phyloP scores from a whole-genome alignment of 2,329 filamentous ascomycete species.

The Dichotomopilus funicola region DNA sequence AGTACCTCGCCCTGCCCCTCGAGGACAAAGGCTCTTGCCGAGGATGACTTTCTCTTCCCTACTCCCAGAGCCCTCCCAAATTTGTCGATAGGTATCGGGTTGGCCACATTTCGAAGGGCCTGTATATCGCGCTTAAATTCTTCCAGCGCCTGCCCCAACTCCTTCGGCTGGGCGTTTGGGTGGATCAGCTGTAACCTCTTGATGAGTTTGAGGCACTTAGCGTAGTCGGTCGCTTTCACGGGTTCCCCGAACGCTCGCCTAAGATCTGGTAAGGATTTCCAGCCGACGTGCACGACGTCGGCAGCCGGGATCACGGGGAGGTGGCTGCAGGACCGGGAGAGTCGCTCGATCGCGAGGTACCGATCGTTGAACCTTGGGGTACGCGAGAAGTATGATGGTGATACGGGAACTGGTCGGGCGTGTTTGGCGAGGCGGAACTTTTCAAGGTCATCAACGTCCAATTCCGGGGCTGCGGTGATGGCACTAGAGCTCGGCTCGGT shows the following conservation, averaged over 20 bases:
- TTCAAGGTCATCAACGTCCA: slow-evolving; percentile 24
- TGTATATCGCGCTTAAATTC: slow-evolving; percentile 71
- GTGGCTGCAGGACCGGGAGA: slow-evolving; percentile 64
- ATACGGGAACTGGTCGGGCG: slow-evolving; percentile 73
- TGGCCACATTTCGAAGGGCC: slow-evolving; percentile 57
- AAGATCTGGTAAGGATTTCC: slow-evolving; percentile 75
- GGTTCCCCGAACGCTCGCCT: slow-evolving; percentile 63
- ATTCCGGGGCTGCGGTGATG: slow-evolving; percentile 16
- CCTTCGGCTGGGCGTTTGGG: slow-evolving; percentile 64
- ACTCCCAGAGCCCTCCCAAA: slow-evolving; percentile 73
- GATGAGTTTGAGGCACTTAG: slow-evolving; percentile 66
- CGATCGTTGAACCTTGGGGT: slow-evolving; percentile 82
- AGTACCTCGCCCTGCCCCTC: slow-evolving; percentile 87
- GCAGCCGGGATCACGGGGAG: slow-evolving; percentile 62
- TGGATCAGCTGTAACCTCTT: slow-evolving; percentile 81
- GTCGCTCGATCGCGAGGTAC: slow-evolving; percentile 63
- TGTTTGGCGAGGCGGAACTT: slow-evolving; percentile 32
- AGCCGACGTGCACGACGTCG: slow-evolving; percentile 67
- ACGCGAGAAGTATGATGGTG: slow-evolving; percentile 91
- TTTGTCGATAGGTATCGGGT: slow-evolving; percentile 62
- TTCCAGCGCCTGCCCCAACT: slow-evolving; percentile 58
- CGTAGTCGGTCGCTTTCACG: slow-evolving; percentile 71
- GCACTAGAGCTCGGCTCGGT: slow-evolving; percentile 11
- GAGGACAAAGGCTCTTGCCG: slow-evolving; percentile 78
- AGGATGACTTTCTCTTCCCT: slow-evolving; percentile 81